These are phyloP conservation scores for Glycine soja DNA, from an alignment of 306 rosid genomes.

Conservation along the genomic window DNA sequence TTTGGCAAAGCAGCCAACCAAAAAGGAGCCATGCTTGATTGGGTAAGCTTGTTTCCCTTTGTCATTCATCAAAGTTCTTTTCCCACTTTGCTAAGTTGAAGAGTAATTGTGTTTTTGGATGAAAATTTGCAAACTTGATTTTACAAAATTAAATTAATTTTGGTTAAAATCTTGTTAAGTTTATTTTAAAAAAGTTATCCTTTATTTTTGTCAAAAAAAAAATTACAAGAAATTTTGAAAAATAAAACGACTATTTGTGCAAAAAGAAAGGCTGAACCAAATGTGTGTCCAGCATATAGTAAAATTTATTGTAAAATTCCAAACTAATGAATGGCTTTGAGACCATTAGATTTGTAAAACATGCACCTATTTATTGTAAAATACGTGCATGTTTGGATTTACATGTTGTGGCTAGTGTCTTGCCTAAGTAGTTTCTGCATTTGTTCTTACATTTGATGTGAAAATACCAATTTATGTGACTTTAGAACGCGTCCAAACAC, in stretches of 20 bases:
- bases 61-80: not conserved
- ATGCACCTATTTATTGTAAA: no score
- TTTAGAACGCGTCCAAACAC: not conserved
- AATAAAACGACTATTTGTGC: no score
- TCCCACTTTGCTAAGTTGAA: not conserved
- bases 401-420: no score
- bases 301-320: no score
- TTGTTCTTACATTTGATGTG: not conserved
- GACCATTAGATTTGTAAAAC: no score
- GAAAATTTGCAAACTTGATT: not conserved
- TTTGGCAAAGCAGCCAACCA: slow-evolving; percentile 88
- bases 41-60: slow-evolving; percentile 59
- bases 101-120: not conserved
- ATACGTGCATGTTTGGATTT: no score
- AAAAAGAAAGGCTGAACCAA: not conserved
- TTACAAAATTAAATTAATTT: not conserved
- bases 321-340: no score
- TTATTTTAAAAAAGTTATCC: no score
- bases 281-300: not conserved
- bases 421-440: no score
- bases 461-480: not conserved
- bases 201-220: not conserved
- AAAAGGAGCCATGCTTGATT: slow-evolving; percentile 96
- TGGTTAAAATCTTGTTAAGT: not conserved
- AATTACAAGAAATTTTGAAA: no score